phyloP scores from a whole-genome alignment of 208 protist species.

The Acanthamoeba triangularis region DNA sequence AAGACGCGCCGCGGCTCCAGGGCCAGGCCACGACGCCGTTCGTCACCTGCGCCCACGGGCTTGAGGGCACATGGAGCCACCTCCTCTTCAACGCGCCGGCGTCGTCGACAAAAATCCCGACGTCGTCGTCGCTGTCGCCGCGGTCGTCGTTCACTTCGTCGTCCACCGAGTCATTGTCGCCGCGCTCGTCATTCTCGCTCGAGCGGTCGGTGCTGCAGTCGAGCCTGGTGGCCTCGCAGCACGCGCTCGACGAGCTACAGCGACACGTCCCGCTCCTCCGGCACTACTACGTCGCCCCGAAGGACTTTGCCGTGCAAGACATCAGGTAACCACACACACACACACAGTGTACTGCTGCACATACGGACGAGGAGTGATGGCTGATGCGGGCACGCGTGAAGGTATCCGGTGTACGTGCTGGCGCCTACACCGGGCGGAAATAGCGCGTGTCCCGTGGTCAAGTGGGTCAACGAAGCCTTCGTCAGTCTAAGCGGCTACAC shows the following conservation, averaged over 20 bases:
- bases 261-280: not conserved
- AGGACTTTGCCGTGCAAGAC: not conserved
- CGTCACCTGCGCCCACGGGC: no score
- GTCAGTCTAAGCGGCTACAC: not conserved
- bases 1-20: no score
- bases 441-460: not conserved
- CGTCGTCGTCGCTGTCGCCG: not conserved
- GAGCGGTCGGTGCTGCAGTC: not conserved
- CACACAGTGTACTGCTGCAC: no score
- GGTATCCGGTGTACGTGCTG: not conserved
- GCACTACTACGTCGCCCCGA: not conserved
- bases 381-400: not conserved
- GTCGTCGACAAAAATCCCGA: no score
- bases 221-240: not conserved
- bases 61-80: no score
- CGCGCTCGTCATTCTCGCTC: not conserved
- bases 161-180: not conserved
- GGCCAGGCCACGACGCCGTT: no score
- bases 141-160: not conserved
- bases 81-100: no score
- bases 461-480: not conserved
- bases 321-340: no score
- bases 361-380: no score
- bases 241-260: not conserved
- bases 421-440: not conserved